Percentiles rank a stretch among this genome's conserved stretches.
These are phyloP conservation scores for Nematocida ausubeli DNA, from an alignment of 371 early-diverging fungal species.

Conservation along the genomic window DNA sequence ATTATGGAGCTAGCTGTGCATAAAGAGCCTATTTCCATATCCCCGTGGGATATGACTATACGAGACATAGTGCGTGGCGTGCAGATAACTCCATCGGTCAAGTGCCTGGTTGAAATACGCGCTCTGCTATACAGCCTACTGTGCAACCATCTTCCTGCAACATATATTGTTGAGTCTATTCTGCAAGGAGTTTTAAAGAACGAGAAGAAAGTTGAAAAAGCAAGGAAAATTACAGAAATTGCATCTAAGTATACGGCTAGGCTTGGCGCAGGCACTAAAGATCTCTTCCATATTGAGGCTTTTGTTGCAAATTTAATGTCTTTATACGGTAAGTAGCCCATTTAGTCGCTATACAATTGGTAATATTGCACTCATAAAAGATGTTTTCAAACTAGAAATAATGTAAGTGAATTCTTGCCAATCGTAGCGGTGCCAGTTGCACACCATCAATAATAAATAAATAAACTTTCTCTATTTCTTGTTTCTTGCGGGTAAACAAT, in stretches of 20 bases:
- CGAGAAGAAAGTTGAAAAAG: slow-evolving; percentile 43
- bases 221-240: slow-evolving; percentile 54
- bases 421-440: too few relatives aligned
- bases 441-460: background rate
- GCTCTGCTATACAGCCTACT: background rate
- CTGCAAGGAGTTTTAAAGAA: slow-evolving; percentile 72
- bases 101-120: background rate
- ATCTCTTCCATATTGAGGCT: slow-evolving; percentile 92
- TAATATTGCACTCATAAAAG: too few relatives aligned
- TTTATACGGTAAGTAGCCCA: slow-evolving; percentile 16
- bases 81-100: background rate
- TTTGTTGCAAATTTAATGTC: slow-evolving; percentile 73
- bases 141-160: background rate
- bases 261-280: slow-evolving; percentile 81
- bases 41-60: slow-evolving; percentile 28
- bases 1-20: slow-evolving; percentile 69
- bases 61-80: background rate
- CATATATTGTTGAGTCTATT: background rate
- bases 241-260: slow-evolving; percentile 63
- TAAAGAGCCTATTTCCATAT: background rate
- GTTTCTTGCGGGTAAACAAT: background rate
- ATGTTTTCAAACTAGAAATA: too few relatives aligned
- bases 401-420: too few relatives aligned
- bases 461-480: slow-evolving; percentile 1
- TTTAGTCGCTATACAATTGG: too few relatives aligned